A percentile compares a stretch with the other conserved stretches of the same genome.
Evolutionary conservation across 2,329 filamentous ascomycete genomes (phyloP).

Genomic region (Claviceps pusilla): DNA sequence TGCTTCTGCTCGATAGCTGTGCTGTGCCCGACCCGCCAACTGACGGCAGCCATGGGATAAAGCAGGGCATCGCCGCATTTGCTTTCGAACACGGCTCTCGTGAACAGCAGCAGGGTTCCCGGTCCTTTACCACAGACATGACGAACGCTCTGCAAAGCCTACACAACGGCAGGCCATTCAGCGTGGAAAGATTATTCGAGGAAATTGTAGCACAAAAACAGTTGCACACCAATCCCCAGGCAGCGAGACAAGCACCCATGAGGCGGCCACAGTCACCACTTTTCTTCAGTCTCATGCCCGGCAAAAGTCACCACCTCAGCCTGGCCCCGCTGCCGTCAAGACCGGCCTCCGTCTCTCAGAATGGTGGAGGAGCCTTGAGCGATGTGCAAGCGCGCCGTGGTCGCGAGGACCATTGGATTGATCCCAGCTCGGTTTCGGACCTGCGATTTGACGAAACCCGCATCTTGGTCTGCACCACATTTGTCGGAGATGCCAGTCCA

Average conservation of each 20-base stretch:
- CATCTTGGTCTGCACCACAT: slow-evolving; percentile 52
- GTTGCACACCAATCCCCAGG: slow-evolving; percentile 26
- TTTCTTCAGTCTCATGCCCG: slow-evolving; percentile 40
- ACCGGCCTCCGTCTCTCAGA: slow-evolving; percentile 13
- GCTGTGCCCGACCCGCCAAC: slow-evolving; percentile 35
- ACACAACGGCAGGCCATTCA: slow-evolving; percentile 38
- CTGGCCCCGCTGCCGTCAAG: slow-evolving; percentile 31
- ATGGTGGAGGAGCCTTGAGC: slow-evolving; percentile 13
- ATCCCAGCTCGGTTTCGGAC: slow-evolving; percentile 34
- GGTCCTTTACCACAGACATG: slow-evolving; percentile 44
- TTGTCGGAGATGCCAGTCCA: slow-evolving; percentile 48
- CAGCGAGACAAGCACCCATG: slow-evolving; percentile 30
- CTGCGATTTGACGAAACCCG: slow-evolving; percentile 47
- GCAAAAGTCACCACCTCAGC: slow-evolving; percentile 36
- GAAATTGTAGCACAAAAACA: slow-evolving; percentile 34
- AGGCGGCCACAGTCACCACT: slow-evolving; percentile 29
- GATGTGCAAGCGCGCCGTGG: slow-evolving; percentile 11
- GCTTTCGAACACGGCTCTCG: slow-evolving; percentile 32
- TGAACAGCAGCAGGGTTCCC: slow-evolving; percentile 21
- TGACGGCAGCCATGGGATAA: slow-evolving; percentile 38
- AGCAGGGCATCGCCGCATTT: slow-evolving; percentile 49
- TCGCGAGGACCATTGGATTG: slow-evolving; percentile 27
- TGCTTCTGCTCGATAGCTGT: slow-evolving; percentile 48
- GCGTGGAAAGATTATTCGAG: slow-evolving; percentile 39
- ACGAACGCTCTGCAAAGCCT: slow-evolving; percentile 40